Evolutionary conservation across 805 yeast species (phyloP).

Genomic region (Blastobotrys attinorum): DNA sequence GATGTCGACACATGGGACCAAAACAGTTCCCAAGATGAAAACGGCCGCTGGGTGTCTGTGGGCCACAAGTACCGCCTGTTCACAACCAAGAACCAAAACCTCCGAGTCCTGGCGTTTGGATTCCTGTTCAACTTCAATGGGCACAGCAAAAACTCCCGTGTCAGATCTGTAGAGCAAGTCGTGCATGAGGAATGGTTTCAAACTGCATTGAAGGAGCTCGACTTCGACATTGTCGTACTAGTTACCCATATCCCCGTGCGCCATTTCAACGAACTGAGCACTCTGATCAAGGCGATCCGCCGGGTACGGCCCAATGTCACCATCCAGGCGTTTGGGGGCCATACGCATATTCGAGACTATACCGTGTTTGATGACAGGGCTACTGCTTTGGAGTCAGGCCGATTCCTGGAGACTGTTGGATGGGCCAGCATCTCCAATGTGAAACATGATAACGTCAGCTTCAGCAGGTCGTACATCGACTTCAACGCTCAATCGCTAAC

Average conservation of each 20-base stretch:
- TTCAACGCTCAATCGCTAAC: conserved; percentile 67
- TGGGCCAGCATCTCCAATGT: conserved; percentile 53
- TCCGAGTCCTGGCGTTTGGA: conserved; percentile 59
- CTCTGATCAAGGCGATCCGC: conserved; percentile 46
- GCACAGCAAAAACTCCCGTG: conserved; percentile 54
- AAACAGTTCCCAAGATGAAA: conserved; percentile 4
- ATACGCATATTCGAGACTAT: conserved; percentile 86
- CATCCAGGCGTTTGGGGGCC: conserved; percentile 91
- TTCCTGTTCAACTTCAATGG: conserved; percentile 70
- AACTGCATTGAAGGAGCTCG: conserved; percentile 32
- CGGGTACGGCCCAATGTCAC: conserved; percentile 48
- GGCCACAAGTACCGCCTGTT: conserved; percentile 64
- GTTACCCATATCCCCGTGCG: conserved; percentile 77
- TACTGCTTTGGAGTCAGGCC: conserved; percentile 83
- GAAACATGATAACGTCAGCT: conserved; percentile 20
- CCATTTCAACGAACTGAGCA: conserved; percentile 45
- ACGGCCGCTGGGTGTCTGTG: conserved; percentile 47
- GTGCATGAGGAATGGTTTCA: conserved; percentile 59
- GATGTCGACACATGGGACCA: too few relatives aligned
- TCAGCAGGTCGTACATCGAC: conserved; percentile 69
- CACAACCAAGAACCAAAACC: conserved; percentile 45
- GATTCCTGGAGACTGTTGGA: conserved; percentile 92
- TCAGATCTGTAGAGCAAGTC: conserved; percentile 50
- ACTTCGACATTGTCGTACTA: conserved; percentile 59
- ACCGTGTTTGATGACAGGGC: conserved; percentile 55